Evolutionary conservation across 2,329 filamentous ascomycete species (phyloP).

Genomic region (Fusarium cicatricum): DNA sequence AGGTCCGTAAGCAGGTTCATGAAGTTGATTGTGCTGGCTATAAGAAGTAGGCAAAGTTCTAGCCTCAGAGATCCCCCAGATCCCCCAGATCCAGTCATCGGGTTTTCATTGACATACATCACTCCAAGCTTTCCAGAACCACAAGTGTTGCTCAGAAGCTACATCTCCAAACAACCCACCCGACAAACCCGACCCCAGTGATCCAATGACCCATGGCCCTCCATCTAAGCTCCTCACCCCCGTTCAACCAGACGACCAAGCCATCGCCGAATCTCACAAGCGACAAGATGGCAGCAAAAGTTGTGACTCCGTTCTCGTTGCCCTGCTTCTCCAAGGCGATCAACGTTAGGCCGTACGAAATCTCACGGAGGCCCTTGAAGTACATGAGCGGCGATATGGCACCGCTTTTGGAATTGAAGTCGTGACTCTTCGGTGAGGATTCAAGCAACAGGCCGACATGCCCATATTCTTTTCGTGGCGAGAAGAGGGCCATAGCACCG

Average conservation of each 20-base stretch:
- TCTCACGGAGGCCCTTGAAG: slow-evolving; percentile 47
- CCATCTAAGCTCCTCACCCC: slow-evolving; percentile 35
- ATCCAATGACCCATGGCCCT: slow-evolving; percentile 42
- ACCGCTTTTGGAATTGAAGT: background rate
- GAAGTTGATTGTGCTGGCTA: no score
- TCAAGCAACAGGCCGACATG: slow-evolving; percentile 39
- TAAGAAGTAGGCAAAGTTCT: no score
- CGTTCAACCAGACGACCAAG: slow-evolving; percentile 44
- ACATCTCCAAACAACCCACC: slow-evolving; percentile 41
- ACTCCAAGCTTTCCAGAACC: no score
- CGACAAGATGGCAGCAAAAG: slow-evolving; percentile 41
- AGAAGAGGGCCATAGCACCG: slow-evolving; percentile 38
- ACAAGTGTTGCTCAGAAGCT: background rate
- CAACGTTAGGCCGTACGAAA: slow-evolving; percentile 44
- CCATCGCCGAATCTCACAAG: slow-evolving; percentile 46
- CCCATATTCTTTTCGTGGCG: slow-evolving; percentile 36
- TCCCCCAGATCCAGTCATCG: no score
- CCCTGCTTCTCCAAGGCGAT: slow-evolving; percentile 43
- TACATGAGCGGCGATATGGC: slow-evolving; percentile 46
- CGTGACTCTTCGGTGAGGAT: background rate
- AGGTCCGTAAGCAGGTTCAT: no score
- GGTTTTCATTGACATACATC: no score
- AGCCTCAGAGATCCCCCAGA: no score
- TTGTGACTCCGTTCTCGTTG: slow-evolving; percentile 42
- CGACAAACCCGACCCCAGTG: slow-evolving; percentile 35